Percentiles rank a stretch among this genome's conserved stretches.
Evolutionary conservation across 2,329 filamentous ascomycete species (phyloP).

Genomic region (Colletotrichum gloeosporioides): DNA sequence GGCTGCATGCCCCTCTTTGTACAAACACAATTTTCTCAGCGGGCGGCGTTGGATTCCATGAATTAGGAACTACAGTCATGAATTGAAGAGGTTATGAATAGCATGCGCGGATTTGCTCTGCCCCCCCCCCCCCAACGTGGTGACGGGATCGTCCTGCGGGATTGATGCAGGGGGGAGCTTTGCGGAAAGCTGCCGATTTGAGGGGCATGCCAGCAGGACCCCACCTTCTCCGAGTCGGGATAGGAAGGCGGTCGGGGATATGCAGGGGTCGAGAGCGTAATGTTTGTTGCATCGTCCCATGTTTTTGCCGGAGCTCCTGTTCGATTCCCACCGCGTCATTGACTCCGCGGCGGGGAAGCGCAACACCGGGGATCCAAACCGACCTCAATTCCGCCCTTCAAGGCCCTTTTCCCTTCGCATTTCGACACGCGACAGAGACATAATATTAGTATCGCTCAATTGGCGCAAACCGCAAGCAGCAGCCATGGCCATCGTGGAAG

Average conservation of each 20-base stretch:
- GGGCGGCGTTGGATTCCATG: conserved; percentile 10
- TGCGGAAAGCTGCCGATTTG: neutral
- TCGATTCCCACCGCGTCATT: neutral
- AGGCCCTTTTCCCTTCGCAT: neutral
- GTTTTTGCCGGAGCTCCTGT: neutral
- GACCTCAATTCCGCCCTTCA: neutral
- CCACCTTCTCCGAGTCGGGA: neutral
- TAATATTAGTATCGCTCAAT: neutral
- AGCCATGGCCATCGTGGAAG: conserved; percentile 53
- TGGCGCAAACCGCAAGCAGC: neutral
- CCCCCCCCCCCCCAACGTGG: too few relatives aligned
- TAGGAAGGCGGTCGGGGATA: neutral
- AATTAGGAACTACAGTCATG: neutral
- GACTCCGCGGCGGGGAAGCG: neutral
- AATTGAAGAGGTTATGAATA: conserved; percentile 5
- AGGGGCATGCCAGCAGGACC: neutral
- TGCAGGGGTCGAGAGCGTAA: neutral
- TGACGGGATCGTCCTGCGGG: neutral
- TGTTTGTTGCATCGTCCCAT: neutral
- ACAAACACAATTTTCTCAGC: neutral
- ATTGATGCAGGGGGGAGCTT: neutral
- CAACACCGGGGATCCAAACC: neutral
- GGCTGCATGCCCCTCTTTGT: neutral
- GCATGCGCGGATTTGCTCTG: neutral
- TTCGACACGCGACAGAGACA: neutral